A percentile compares a stretch with the other conserved stretches of the same genome.
Evolutionary conservation across 768 basidiomycete genomes (phyloP).

Genomic region (Tephrocybe sp.): DNA sequence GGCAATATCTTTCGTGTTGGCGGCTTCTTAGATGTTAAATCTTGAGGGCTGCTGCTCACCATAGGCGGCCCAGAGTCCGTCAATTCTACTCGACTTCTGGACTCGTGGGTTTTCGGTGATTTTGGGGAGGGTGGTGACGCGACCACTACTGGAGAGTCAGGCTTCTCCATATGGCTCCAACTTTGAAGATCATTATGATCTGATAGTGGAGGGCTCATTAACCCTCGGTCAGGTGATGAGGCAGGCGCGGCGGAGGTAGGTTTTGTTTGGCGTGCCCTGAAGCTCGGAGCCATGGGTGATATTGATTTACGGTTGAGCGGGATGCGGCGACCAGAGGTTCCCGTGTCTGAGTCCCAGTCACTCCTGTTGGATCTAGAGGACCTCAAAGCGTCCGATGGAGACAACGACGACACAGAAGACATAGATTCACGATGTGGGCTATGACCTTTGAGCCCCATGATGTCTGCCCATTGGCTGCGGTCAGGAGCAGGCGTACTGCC

Average conservation of each 20-base stretch:
- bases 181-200: constrained; percentile 19
- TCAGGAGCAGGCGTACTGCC: constrained; percentile 33
- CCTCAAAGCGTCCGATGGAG: constrained; percentile 50
- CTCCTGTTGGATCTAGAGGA: constrained; percentile 37
- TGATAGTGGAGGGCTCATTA: constrained; percentile 31
- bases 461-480: constrained; percentile 48
- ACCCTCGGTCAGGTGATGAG: constrained; percentile 38
- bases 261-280: constrained; percentile 36
- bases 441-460: constrained; percentile 39
- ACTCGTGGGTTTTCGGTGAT: constrained; percentile 20
- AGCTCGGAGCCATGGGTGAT: constrained; percentile 69
- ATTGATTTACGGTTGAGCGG: constrained; percentile 65
- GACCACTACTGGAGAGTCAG: constrained; percentile 40
- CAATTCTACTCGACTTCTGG: constrained; percentile 23
- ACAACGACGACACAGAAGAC: constrained; percentile 66
- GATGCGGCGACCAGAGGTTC: constrained; percentile 51
- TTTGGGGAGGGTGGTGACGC: constrained; percentile 36
- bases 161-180: constrained; percentile 30
- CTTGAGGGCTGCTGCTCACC: constrained; percentile 12
- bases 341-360: constrained; percentile 59
- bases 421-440: constrained; percentile 51
- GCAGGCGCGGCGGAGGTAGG: constrained; percentile 41
- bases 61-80: constrained; percentile 21
- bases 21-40: constrained; percentile 25
- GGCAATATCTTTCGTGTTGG: constrained; percentile 41